Base-by-base conservation (phyloP, 768 basidiomycete genomes). In the Tricholomella constricta region DNA sequence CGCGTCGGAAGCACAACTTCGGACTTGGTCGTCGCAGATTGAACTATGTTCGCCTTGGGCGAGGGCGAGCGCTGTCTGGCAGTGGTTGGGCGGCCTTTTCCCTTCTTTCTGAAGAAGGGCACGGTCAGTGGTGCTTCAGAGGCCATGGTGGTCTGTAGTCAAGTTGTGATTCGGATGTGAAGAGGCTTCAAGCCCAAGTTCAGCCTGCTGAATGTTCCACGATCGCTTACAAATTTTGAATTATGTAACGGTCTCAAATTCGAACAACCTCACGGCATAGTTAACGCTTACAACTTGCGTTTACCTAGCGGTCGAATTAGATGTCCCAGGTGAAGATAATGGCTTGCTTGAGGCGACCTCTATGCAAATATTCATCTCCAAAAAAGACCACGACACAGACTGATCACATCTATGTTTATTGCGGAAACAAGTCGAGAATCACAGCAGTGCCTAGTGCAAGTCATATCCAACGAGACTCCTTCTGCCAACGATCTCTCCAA, bases 401-500 rank as follows among this genome's bases (percentile, higher is more conserved):
- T 34, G 22, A n/a, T n/a, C 34, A 51, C 41, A 44, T 57, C 56
- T 57, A 52, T 51, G 32, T 52, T 27, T 22, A 56, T 48, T 52
- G 34, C n/a, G 40, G 22, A 55, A n/a, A 49, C 22, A 11, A 45
- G 44, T 51, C 49, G 19, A 44, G 6, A 48, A n/a, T 19, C 25
- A 35, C n/a, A 48, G 37, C 32, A 9, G 31, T 17, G 15, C 42
- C 71, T 78, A 82, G 56, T 83, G 75, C 55, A 89, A 64, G 52
- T 85, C 82, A 75, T 93, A 94, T 31, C 91, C 92, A 62, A 94
- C 76, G 34, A 93, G 65, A 68, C 82, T 83, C 71, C 91, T 82
- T 59, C 91, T 78, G 8, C 91, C 91, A 55, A 94, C 61, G 52
- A 94, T 94, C 72, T 95, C 93, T 50, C 93, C 93, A 73, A 95